Conservation (phyloP, 139 green algal genomes). For the Desmodesmus armatus region DNA sequence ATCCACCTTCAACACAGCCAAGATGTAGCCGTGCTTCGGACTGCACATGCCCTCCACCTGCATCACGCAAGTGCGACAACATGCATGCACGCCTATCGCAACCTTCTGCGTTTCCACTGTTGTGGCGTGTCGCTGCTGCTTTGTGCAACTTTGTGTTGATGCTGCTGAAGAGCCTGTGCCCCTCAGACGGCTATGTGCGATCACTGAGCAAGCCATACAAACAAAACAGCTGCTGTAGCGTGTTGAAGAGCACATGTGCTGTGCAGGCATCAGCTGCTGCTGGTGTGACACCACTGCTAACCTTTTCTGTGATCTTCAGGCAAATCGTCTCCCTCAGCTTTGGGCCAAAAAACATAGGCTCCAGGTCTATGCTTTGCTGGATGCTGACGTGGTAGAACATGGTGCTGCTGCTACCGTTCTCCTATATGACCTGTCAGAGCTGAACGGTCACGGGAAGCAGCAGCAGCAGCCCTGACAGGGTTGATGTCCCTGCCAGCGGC, state of each 20-base stretch:
- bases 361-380: conserved; percentile 79
- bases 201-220: too few relatives aligned
- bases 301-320: conserved; percentile 69
- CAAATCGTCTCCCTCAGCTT: conserved; percentile 68
- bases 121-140: neutral
- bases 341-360: conserved; percentile 81
- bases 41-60: conserved; percentile 93
- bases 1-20: conserved; percentile 78
- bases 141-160: neutral
- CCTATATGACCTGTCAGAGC: too few relatives aligned
- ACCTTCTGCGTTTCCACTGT: neutral
- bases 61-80: too few relatives aligned
- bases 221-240: neutral
- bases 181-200: too few relatives aligned
- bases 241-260: neutral
- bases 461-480: too few relatives aligned
- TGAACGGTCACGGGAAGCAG: too few relatives aligned
- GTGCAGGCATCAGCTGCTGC: neutral
- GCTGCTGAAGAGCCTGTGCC: neutral
- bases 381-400: conserved; percentile 91
- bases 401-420: conserved; percentile 14
- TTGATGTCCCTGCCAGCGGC: too few relatives aligned
- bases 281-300: neutral
- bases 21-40: conserved; percentile 87
- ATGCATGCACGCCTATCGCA: too few relatives aligned